Conservation (phyloP, 78 protist species). For the Emiliania huxleyi region DNA sequence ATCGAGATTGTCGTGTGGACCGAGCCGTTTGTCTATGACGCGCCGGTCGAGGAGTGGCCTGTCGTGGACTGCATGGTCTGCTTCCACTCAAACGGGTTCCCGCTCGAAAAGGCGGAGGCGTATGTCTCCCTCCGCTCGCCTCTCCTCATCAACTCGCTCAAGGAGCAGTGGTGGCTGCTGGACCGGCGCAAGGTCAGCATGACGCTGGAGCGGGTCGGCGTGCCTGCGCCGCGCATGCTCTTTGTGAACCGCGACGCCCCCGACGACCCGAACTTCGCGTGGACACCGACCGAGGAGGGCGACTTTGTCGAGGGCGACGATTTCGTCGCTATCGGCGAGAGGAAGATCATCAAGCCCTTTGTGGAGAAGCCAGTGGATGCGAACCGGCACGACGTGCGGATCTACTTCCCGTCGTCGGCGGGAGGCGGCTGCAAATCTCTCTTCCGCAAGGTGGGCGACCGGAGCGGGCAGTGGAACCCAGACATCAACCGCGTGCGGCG, state of each 20-base stretch:
- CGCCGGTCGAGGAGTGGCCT: no score
- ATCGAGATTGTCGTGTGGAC: no score
- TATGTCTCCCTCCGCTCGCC: conserved; percentile 53
- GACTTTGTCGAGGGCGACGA: conserved; percentile 13
- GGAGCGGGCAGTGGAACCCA: neutral
- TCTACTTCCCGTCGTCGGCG: conserved; percentile 74
- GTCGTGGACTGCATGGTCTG: conserved; percentile 59
- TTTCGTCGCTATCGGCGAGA: conserved; percentile 40
- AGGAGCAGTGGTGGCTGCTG: conserved; percentile 45
- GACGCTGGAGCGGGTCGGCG: conserved; percentile 29
- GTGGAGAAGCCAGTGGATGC: conserved; percentile 88
- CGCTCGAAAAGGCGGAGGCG: conserved; percentile 62
- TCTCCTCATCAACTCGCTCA: conserved; percentile 64
- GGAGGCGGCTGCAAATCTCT: conserved; percentile 83
- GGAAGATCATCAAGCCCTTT: conserved; percentile 82
- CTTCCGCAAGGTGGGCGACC: conserved; percentile 77
- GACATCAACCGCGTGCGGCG: neutral
- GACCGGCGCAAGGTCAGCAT: conserved; percentile 61
- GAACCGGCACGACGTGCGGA: conserved; percentile 82
- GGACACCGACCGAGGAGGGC: no score
- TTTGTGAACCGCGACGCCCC: conserved; percentile 15
- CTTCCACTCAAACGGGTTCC: conserved; percentile 71
- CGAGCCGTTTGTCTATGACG: no score
- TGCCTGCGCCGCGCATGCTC: conserved; percentile 64
- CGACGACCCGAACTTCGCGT: neutral